Evolutionary conservation across 1,284 basidiomycete species (phyloP), one percentile per base, ranked within the genome.

Genomic region (Fomes fomentarius): DNA sequence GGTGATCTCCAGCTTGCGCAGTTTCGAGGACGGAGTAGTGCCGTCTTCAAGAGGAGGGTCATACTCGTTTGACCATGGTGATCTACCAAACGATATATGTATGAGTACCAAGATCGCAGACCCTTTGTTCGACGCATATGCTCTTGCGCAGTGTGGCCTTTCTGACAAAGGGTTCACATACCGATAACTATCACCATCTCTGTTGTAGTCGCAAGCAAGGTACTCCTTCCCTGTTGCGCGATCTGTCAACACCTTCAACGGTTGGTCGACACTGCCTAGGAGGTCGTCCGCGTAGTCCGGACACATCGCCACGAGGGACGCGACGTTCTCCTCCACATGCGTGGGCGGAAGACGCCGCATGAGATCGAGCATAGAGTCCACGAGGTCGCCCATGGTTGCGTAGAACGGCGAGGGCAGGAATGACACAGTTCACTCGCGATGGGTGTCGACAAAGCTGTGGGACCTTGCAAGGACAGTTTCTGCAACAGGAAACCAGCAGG

Each of bases 281-380:
- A 99, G 83, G 74, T 99, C 97, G 67, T 99, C 97, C 14, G 94
- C 93, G 66, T 94, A 91, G 66, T 97, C 93, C n/a, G 96, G 96
- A 58, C 87, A 91, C 66, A 97, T 89, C 38, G 79, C 78, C 58
- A 92, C 86, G 35, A 99, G 85, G 22, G 87, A 79, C 46, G 85
- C 80, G 58, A 99, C 86, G 75, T 98, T 99, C 68, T 89, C 83
- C 68, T 95, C 89, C 47, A 96, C 90, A 24, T 87, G 79, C n/a
- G 89, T 92, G 1, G 97, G 97, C 14, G 97, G 96, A 11, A 99
- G 82, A 11, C 97, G 91, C 50, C 97, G 87, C 80, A 98, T 90
- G 47, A 99, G 85, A 79, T 99, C 97, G 42, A 99, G 88, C 82
- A 94, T 93, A 48, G 92, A 88, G 63, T 94, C 92, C 46, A 95